phyloP scores from a whole-genome alignment of 345 rosid genomes.

The Corchorus capsularis region DNA sequence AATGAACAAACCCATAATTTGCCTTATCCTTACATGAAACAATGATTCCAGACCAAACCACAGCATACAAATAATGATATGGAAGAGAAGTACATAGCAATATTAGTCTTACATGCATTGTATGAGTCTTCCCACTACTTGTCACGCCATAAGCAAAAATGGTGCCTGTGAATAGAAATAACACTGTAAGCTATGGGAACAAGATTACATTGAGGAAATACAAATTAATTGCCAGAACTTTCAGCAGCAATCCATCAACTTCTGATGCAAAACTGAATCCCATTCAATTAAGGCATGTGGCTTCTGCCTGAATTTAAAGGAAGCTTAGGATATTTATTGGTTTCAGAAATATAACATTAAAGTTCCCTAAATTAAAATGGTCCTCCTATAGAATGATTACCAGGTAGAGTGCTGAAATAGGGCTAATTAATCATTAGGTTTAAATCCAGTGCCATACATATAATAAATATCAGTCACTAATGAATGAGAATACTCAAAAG shows the following conservation, averaged over 20 bases:
- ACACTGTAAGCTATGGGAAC: not conserved
- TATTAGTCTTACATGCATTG: constrained; percentile 86
- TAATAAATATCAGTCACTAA: constrained; percentile 13
- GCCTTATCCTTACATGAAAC: not conserved
- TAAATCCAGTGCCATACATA: not conserved
- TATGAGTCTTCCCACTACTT: constrained; percentile 99
- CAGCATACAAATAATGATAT: too few species aligned
- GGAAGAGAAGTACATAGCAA: too few species aligned
- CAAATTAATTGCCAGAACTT: not conserved
- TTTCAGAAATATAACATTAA: not conserved
- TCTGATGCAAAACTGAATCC: constrained; percentile 6
- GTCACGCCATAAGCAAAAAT: constrained; percentile 99
- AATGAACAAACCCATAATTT: not conserved
- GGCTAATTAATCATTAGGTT: constrained; percentile 12
- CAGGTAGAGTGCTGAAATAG: not conserved
- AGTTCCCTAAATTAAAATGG: not conserved
- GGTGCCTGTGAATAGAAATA: constrained; percentile 65
- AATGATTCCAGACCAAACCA: not conserved
- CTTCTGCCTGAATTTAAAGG: too few species aligned
- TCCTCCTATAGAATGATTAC: not conserved
- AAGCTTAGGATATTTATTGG: not conserved
- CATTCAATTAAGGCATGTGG: not conserved
- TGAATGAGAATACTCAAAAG: not conserved
- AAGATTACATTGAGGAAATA: constrained; percentile 4
- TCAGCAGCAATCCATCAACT: constrained; percentile 6